phyloP scores from a whole-genome alignment of 257 asterid species.

The Anisodus tanguticus region DNA sequence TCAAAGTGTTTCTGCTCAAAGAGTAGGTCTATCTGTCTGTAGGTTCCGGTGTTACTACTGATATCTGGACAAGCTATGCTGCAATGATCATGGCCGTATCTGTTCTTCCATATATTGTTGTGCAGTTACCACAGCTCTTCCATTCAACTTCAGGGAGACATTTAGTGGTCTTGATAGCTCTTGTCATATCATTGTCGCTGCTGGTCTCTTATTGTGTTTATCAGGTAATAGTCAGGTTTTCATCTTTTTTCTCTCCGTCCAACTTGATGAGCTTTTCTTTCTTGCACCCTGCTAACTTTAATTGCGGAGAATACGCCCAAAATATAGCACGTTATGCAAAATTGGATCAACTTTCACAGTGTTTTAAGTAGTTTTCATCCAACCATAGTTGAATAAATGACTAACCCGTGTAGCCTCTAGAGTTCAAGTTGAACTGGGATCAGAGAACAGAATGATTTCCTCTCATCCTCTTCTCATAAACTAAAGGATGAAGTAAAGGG shows the following conservation, averaged over 20 bases:
- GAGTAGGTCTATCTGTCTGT: slow-evolving; percentile 38
- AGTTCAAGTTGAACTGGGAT: neutral
- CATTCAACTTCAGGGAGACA: slow-evolving; percentile 64
- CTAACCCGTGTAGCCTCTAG: neutral
- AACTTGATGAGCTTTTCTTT: slow-evolving; percentile 4
- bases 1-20: slow-evolving; percentile 17
- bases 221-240: slow-evolving; percentile 59
- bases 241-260: neutral
- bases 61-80: slow-evolving; percentile 85
- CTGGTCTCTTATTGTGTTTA: slow-evolving; percentile 76
- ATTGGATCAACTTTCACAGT: neutral
- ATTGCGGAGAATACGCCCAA: neutral
- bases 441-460: neutral
- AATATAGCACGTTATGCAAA: neutral
- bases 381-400: neutral
- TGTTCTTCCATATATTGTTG: slow-evolving; percentile 73
- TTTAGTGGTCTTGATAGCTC: slow-evolving; percentile 70
- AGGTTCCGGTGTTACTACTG: slow-evolving; percentile 90
- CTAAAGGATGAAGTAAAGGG: neutral
- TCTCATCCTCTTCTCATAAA: neutral
- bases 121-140: slow-evolving; percentile 75
- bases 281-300: neutral
- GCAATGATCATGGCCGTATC: slow-evolving; percentile 86
- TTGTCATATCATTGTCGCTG: slow-evolving; percentile 61
- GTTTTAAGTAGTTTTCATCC: neutral